A percentile compares a stretch with the other conserved stretches of the same genome.
phyloP scores from a whole-genome alignment of 2,329 filamentous ascomycete species.

The Talaromyces atroroseus region DNA sequence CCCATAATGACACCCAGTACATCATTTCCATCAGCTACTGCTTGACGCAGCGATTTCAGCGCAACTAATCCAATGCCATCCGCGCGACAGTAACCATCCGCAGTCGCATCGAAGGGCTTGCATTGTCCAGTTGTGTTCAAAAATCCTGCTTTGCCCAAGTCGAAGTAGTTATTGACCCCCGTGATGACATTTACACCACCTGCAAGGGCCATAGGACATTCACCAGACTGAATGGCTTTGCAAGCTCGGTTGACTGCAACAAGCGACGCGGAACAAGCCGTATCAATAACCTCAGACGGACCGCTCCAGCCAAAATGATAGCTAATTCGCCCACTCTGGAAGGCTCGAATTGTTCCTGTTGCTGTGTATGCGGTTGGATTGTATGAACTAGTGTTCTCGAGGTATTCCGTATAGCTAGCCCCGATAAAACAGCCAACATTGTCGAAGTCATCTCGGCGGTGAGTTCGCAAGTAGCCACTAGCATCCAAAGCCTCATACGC shows the following conservation, averaged over 20 bases:
- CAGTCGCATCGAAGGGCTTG: constrained; percentile 42
- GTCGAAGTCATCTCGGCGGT: constrained; percentile 17
- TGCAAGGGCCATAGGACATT: constrained; percentile 23
- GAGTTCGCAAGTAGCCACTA: constrained; percentile 6
- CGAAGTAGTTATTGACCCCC: constrained; percentile 28
- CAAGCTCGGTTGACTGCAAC: constrained; percentile 32
- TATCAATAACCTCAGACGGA: constrained; percentile 42
- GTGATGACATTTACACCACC: constrained; percentile 23
- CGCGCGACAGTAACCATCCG: constrained; percentile 47
- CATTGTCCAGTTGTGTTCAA: constrained; percentile 50
- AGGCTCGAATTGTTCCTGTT: constrained; percentile 30
- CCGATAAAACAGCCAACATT: constrained; percentile 22
- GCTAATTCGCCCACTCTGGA: constrained; percentile 37
- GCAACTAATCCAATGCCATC: constrained; percentile 48
- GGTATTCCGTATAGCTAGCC: constrained; percentile 20
- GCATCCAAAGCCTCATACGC: constrained; percentile 34
- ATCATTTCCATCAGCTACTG: constrained; percentile 40
- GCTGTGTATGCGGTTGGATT: constrained; percentile 15
- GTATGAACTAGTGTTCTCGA: constrained; percentile 12
- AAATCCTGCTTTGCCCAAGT: constrained; percentile 32
- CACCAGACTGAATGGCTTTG: constrained; percentile 24
- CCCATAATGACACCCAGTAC: constrained; percentile 33
- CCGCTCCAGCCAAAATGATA: constrained; percentile 39
- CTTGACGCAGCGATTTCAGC: constrained; percentile 45
- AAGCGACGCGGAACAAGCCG: constrained; percentile 43